These are phyloP conservation scores for Sistotremastrum suecicum DNA, from an alignment of 768 basidiomycete genomes.

Conservation along the genomic window DNA sequence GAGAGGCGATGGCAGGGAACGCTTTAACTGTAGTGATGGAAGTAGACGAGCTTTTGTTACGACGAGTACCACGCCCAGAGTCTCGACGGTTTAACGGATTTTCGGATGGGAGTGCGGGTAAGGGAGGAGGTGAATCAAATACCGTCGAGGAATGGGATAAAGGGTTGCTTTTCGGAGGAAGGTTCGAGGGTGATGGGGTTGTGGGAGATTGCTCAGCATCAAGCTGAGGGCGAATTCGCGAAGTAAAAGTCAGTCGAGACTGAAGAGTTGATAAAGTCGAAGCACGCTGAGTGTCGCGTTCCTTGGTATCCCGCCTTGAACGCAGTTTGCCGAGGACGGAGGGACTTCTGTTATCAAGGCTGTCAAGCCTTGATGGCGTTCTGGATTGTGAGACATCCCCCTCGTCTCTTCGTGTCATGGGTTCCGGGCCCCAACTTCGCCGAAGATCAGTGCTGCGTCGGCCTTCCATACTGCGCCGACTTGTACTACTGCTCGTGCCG, in stretches of 20 bases:
- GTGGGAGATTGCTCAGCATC: too few species aligned
- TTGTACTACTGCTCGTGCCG: slow-evolving; percentile 26
- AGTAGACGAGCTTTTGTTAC: slow-evolving; percentile 27
- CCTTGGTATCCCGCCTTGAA: slow-evolving; percentile 12
- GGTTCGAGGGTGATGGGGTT: too few species aligned
- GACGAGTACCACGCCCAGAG: slow-evolving; percentile 5
- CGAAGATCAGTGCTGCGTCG: slow-evolving; percentile 34
- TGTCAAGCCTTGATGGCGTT: too few species aligned
- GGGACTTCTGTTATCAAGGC: too few species aligned
- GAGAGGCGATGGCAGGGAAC: slow-evolving; percentile 36
- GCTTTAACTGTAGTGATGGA: slow-evolving; percentile 34
- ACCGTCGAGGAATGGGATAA: too few species aligned
- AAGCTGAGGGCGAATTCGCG: too few species aligned
- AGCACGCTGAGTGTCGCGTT: slow-evolving; percentile 5
- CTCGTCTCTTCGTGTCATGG: slow-evolving; percentile 3
- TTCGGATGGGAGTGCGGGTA: slow-evolving; percentile 49
- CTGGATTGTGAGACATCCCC: too few species aligned
- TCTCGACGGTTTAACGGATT: slow-evolving; percentile 11
- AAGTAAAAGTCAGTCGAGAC: too few species aligned
- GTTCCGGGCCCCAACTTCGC: slow-evolving; percentile 9
- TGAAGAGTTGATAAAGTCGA: too few species aligned
- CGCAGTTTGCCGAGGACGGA: neutral
- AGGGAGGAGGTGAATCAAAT: slow-evolving; percentile 28
- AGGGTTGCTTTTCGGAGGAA: too few species aligned
- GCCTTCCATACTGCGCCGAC: slow-evolving; percentile 33